Percentiles rank a stretch among this genome's conserved stretches.
These are phyloP conservation scores for Starmerella kuoi DNA, from an alignment of 805 yeast species.

Conservation along the genomic window DNA sequence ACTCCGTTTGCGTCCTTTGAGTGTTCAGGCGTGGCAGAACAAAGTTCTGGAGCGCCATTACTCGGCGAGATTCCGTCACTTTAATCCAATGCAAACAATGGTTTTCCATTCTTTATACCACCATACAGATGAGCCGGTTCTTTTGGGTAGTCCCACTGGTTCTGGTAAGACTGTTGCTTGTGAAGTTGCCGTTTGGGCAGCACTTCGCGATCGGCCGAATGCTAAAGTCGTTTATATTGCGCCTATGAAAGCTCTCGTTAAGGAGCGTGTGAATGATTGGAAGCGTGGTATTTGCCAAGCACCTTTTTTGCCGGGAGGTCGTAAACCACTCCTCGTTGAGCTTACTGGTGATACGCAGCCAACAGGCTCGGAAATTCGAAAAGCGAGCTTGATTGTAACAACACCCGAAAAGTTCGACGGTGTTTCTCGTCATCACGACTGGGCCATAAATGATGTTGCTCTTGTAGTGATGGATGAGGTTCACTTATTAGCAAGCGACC, in stretches of 20 bases:
- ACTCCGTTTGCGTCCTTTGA: conserved; percentile 72
- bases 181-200: conserved; percentile 94
- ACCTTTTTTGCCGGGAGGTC: conserved; percentile 15
- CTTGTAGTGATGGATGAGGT: conserved; percentile 78
- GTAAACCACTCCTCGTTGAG: conserved; percentile 45
- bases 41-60: conserved; percentile 57
- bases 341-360: conserved; percentile 76
- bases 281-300: conserved; percentile 27
- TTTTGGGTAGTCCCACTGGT: conserved; percentile 97
- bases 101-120: conserved; percentile 82
- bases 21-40: conserved; percentile 66
- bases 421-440: conserved; percentile 53
- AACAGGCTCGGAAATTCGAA: conserved; percentile 49
- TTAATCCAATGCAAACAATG: conserved; percentile 99
- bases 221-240: conserved; percentile 77
- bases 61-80: conserved; percentile 56
- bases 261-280: conserved; percentile 81
- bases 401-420: conserved; percentile 85
- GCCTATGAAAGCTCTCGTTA: conserved; percentile 77
- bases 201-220: conserved; percentile 68
- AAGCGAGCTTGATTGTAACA: conserved; percentile 65
- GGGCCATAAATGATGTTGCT: conserved; percentile 71
- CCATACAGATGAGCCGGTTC: conserved; percentile 62
- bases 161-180: conserved; percentile 97
- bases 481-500: conserved; percentile 69